Evolutionary conservation across 2,329 filamentous ascomycete species (phyloP).

Genomic region (Sporothrix dimorphospora): DNA sequence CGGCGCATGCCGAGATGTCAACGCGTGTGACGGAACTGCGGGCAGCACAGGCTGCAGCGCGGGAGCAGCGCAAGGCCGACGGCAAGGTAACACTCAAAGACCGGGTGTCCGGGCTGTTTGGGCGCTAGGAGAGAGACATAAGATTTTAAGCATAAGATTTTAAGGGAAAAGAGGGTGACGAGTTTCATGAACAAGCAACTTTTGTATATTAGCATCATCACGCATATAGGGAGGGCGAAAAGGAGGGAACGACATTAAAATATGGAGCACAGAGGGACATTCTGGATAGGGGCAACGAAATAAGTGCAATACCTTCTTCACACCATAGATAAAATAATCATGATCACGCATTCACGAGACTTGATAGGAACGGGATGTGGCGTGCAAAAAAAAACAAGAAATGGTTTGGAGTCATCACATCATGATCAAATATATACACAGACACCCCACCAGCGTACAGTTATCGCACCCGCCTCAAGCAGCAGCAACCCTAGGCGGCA

Average conservation of each 20-base stretch:
- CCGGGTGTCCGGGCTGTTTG: constrained; percentile 43
- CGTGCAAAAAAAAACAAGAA: not conserved
- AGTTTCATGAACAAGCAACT: constrained; percentile 13
- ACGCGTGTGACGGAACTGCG: constrained; percentile 58
- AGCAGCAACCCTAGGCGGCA: not conserved
- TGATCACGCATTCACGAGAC: not conserved
- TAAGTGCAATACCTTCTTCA: not conserved
- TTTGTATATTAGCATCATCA: constrained; percentile 28
- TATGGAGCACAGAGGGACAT: not conserved
- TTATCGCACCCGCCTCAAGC: not conserved
- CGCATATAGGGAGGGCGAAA: not conserved
- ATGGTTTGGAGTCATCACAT: not conserved
- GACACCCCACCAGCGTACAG: not conserved
- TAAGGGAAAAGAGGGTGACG: not conserved
- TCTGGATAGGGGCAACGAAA: not conserved
- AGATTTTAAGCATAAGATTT: too few species aligned
- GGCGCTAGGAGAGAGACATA: not conserved
- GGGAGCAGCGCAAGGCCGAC: constrained; percentile 59
- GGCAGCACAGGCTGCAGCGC: constrained; percentile 57
- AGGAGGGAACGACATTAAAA: not conserved
- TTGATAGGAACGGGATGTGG: not conserved
- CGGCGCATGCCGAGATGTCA: constrained; percentile 63
- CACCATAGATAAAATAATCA: not conserved
- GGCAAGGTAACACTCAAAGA: constrained; percentile 54
- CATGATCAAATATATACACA: not conserved